These are phyloP conservation scores for Sclerotiophoma versabilis DNA, from an alignment of 2,329 filamentous ascomycete genomes.

Conservation along the genomic window DNA sequence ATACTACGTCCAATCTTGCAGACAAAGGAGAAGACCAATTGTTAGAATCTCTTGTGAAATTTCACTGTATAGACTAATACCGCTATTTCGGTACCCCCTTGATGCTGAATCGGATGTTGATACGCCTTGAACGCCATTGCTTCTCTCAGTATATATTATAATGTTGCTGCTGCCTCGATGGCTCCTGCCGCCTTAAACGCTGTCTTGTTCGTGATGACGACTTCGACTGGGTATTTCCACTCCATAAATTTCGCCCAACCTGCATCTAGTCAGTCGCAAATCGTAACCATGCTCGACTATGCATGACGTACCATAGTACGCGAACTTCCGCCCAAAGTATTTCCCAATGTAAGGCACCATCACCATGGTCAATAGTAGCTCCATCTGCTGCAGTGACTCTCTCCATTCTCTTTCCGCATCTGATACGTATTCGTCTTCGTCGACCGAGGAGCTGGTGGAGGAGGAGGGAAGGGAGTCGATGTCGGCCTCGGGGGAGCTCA, in stretches of 20 bases:
- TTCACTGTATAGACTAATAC: too few species aligned
- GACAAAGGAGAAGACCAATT: too few species aligned
- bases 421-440: slow-evolving; percentile 68
- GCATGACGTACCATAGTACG: slow-evolving; percentile 83
- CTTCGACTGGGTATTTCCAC: slow-evolving; percentile 87
- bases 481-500: slow-evolving; percentile 46
- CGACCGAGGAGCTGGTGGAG: slow-evolving; percentile 58
- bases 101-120: neutral
- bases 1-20: too few species aligned
- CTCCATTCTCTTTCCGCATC: slow-evolving; percentile 97
- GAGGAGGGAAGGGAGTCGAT: slow-evolving; percentile 60
- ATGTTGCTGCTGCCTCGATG: slow-evolving; percentile 55
- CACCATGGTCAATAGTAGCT: slow-evolving; percentile 92
- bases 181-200: slow-evolving; percentile 57
- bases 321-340: slow-evolving; percentile 92
- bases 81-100: neutral
- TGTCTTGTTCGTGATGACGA: slow-evolving; percentile 60
- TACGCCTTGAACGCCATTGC: slow-evolving; percentile 18
- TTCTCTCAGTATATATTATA: slow-evolving; percentile 31
- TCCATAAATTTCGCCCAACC: slow-evolving; percentile 95
- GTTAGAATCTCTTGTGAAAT: too few species aligned
- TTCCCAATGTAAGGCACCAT: slow-evolving; percentile 93
- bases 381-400: slow-evolving; percentile 89
- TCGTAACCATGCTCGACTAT: neutral
- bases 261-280: slow-evolving; percentile 49